Evolutionary conservation across 148 eudicot species (phyloP).

Genomic region (Cornus kousa): DNA sequence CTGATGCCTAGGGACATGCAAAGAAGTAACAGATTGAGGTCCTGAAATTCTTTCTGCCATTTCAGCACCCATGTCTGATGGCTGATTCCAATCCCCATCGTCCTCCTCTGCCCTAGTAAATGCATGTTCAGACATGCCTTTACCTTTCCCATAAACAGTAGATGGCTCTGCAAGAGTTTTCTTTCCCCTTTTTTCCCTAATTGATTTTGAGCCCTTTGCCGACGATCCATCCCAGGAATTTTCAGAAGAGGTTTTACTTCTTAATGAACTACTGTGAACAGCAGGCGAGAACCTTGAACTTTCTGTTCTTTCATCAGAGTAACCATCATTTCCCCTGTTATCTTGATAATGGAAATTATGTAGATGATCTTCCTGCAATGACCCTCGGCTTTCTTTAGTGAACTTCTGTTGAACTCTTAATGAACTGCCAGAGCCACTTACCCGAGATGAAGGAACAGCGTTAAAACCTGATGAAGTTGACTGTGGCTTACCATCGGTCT

Average conservation of each 20-base stretch:
- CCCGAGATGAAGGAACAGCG: conserved; percentile 39
- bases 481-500: conserved; percentile 44
- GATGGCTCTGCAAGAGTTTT: conserved; percentile 35
- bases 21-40: conserved; percentile 35
- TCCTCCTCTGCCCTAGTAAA: conserved; percentile 40
- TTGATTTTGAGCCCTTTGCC: conserved; percentile 48
- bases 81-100: conserved; percentile 36
- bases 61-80: conserved; percentile 28
- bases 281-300: conserved; percentile 61
- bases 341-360: conserved; percentile 36
- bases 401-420: conserved; percentile 39
- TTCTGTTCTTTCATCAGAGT: conserved; percentile 58
- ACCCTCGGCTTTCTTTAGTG: conserved; percentile 39
- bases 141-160: conserved; percentile 44
- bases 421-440: conserved; percentile 36
- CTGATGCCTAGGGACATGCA: conserved; percentile 34
- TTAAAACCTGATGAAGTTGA: conserved; percentile 30
- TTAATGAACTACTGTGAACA: conserved; percentile 53
- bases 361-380: conserved; percentile 26
- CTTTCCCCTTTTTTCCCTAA: conserved; percentile 64
- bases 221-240: conserved; percentile 90
- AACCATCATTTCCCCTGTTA: conserved; percentile 36
- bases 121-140: conserved; percentile 30
- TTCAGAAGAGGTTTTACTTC: conserved; percentile 78
- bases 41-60: conserved; percentile 36